Evolutionary conservation across 2,329 filamentous ascomycete genomes (phyloP).

Genomic region (Stemphylium lycopersici): DNA sequence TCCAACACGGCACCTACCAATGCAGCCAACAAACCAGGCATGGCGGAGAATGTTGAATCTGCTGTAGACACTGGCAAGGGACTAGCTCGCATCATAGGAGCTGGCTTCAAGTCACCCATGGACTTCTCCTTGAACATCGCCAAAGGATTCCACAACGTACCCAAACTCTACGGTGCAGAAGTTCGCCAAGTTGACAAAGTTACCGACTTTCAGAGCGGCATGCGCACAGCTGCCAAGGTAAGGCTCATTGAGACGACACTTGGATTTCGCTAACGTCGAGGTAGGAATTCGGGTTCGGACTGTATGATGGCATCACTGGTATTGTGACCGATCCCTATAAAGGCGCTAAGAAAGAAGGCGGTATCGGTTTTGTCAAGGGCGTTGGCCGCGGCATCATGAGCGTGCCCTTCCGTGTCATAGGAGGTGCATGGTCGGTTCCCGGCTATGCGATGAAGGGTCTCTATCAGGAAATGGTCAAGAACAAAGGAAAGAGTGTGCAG

Average conservation of each 20-base stretch:
- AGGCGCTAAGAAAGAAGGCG: constrained; percentile 70
- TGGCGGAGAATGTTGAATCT: constrained; percentile 54
- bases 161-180: constrained; percentile 82
- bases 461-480: constrained; percentile 75
- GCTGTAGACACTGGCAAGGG: constrained; percentile 70
- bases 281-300: constrained; percentile 73
- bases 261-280: constrained; percentile 9
- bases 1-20: constrained; percentile 12
- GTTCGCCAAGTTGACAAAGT: constrained; percentile 81
- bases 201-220: constrained; percentile 74
- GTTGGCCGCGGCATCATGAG: constrained; percentile 85
- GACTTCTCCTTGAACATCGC: constrained; percentile 83
- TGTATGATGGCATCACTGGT: constrained; percentile 83
- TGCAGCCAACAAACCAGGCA: constrained; percentile 19
- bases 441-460: constrained; percentile 85
- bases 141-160: constrained; percentile 87
- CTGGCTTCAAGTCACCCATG: constrained; percentile 80
- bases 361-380: constrained; percentile 75
- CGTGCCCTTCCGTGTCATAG: constrained; percentile 79
- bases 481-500: constrained; percentile 72
- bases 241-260: neutral
- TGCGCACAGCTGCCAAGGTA: constrained; percentile 76
- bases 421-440: constrained; percentile 68
- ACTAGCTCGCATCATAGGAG: constrained; percentile 72
- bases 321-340: constrained; percentile 77